Evolutionary conservation across 768 basidiomycete species (phyloP).

Genomic region (Suillus discolor): DNA sequence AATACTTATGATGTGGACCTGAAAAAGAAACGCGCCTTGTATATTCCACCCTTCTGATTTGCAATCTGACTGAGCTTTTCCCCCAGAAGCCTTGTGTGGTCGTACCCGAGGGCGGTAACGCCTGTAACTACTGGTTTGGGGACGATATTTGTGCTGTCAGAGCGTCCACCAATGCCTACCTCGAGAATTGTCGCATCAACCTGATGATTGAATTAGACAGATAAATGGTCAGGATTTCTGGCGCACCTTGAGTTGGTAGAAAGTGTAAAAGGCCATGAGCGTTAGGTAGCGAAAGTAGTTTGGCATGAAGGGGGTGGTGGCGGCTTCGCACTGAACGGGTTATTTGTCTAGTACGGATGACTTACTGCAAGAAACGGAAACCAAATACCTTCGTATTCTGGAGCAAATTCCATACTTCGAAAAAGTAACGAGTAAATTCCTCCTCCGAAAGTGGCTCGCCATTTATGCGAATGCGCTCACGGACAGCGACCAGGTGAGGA

Average conservation of each 20-base stretch:
- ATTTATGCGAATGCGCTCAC: conserved; percentile 94
- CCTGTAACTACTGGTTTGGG: conserved; percentile 90
- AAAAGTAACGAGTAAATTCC: conserved; percentile 89
- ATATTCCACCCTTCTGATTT: conserved; percentile 95
- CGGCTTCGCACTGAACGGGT: conserved; percentile 43
- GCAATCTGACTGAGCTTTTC: conserved; percentile 89
- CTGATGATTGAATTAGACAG: conserved; percentile 21
- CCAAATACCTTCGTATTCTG: conserved; percentile 37
- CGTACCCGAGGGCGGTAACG: conserved; percentile 87
- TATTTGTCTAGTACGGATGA: conserved; percentile 1
- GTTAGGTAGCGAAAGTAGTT: conserved; percentile 95
- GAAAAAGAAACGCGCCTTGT: conserved; percentile 60
- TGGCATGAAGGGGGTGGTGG: conserved; percentile 70
- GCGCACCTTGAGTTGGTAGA: conserved; percentile 67
- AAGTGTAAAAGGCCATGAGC: conserved; percentile 88
- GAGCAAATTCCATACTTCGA: conserved; percentile 92
- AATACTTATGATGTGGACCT: not conserved
- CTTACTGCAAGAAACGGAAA: conserved; percentile 41
- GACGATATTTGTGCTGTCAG: conserved; percentile 96
- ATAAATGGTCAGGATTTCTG: not conserved
- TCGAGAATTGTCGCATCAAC: conserved; percentile 93
- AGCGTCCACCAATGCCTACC: conserved; percentile 93
- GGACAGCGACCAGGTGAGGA: conserved; percentile 93
- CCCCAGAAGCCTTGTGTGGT: conserved; percentile 87
- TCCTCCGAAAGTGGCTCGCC: conserved; percentile 88